Evolutionary conservation across 176 grass and related monocot species (phyloP), one percentile per base, ranked within the genome.

Genomic region (Oryza coarctata): DNA sequence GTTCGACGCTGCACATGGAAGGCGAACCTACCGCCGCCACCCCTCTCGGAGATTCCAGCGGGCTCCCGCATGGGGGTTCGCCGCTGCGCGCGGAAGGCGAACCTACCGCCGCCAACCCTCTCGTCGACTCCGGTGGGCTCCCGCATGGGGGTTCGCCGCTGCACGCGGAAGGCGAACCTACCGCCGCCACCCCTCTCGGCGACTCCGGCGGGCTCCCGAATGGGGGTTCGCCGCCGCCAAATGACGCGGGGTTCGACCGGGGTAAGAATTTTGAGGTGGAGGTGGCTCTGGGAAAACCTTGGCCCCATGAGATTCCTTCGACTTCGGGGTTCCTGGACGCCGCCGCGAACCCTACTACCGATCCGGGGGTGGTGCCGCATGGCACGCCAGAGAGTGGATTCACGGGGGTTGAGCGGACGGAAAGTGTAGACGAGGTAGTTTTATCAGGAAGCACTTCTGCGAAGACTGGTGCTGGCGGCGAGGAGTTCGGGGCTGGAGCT

Each of bases 261-360:
- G 70, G 15, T 6, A 73, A 86, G 35, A 60, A 65, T 50, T 14
- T 67, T 43, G 84, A 27, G 11, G 74, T 79, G 68, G 39, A 66
- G 62, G 45, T 2, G 5, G 25, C 32, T 52, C 12, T 20, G 30
- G 74, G 5, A 69, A 73, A 4, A 23, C 41, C 31, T 68, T 15
- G 57, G 8, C 50, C 35, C 22, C 20, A 30, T 7, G 41, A 52
- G 52, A 39, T 27, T 9, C 52, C 34, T 55, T 50, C 34, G 17
- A 45, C 44, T 4, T 17, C 14, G 22, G 82, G 11, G 63, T 58
- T 33, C 29, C 30, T 76, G 12, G 40, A 65, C 17, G 58, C 55
- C 43, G 66, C 67, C 34, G 20, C 15, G 44, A 86, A 82, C 72
- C 43, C 57, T 77, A 89, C 60, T 25, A 12, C 33, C 22, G 40